Conservation (phyloP, 1,284 basidiomycete species). For the Cryptococcus deneoformans region DNA sequence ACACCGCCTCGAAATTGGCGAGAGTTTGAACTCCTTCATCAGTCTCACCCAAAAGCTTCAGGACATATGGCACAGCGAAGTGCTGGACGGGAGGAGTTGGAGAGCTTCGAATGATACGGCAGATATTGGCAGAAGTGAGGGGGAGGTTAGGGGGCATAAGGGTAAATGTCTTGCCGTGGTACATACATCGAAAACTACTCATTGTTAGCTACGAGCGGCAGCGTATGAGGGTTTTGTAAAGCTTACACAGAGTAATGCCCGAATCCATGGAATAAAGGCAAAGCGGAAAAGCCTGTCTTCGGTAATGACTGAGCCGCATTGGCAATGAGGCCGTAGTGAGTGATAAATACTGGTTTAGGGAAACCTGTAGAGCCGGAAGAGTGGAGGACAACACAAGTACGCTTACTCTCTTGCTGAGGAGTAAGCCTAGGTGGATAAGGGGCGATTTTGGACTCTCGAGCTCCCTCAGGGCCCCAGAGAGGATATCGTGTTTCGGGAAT, state of each 20-base stretch:
- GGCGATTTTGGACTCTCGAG: constrained; percentile 43
- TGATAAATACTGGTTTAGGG: constrained; percentile 47
- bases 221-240: not conserved
- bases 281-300: constrained; percentile 54
- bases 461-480: constrained; percentile 52
- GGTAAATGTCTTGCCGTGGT: constrained; percentile 53
- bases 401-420: constrained; percentile 52
- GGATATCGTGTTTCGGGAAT: constrained; percentile 52
- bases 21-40: constrained; percentile 54
- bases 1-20: constrained; percentile 55
- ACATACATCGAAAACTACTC: constrained; percentile 48
- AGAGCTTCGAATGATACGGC: constrained; percentile 35
- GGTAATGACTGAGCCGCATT: constrained; percentile 40
- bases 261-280: constrained; percentile 55
- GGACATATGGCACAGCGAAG: constrained; percentile 53
- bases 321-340: constrained; percentile 44
- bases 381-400: constrained; percentile 59
- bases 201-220: constrained; percentile 1
- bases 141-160: constrained; percentile 58
- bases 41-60: constrained; percentile 56
- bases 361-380: constrained; percentile 60
- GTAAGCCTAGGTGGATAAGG: constrained; percentile 49
- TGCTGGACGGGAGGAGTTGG: constrained; percentile 43
- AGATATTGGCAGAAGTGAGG: constrained; percentile 56
- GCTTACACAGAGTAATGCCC: constrained; percentile 54